Evolutionary conservation across 331 rosid species (phyloP).

Genomic region (Cydonia oblonga): DNA sequence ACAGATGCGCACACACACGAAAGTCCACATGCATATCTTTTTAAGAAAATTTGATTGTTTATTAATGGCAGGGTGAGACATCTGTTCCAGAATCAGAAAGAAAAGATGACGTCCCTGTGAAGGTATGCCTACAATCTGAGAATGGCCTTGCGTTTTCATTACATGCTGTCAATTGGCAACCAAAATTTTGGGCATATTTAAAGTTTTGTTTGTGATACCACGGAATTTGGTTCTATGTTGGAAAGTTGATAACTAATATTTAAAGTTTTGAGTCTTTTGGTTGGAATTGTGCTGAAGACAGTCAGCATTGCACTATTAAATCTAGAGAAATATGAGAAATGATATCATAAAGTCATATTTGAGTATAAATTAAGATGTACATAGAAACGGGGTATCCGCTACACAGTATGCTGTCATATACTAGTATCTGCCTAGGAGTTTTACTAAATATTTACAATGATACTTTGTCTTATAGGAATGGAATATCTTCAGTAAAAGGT

Average conservation of each 20-base stretch:
- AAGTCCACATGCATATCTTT: background rate
- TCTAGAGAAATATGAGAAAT: background rate
- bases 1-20: background rate
- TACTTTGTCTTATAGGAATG: background rate
- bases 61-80: slow-evolving; percentile 70
- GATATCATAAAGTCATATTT: background rate
- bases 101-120: slow-evolving; percentile 37
- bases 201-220: background rate
- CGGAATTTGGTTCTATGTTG: background rate
- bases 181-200: background rate
- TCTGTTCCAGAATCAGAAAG: slow-evolving; percentile 63
- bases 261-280: background rate
- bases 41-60: background rate
- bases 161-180: background rate
- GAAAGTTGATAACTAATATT: background rate
- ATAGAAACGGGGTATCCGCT: background rate
- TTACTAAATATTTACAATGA: background rate
- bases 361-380: background rate
- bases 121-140: slow-evolving; percentile 41
- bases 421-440: background rate
- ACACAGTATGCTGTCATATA: background rate
- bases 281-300: background rate
- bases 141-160: background rate
- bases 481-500: background rate
- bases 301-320: background rate